Evolutionary conservation across 1,139 yeast genomes (phyloP).

Genomic region (Hyphopichia burtonii): DNA sequence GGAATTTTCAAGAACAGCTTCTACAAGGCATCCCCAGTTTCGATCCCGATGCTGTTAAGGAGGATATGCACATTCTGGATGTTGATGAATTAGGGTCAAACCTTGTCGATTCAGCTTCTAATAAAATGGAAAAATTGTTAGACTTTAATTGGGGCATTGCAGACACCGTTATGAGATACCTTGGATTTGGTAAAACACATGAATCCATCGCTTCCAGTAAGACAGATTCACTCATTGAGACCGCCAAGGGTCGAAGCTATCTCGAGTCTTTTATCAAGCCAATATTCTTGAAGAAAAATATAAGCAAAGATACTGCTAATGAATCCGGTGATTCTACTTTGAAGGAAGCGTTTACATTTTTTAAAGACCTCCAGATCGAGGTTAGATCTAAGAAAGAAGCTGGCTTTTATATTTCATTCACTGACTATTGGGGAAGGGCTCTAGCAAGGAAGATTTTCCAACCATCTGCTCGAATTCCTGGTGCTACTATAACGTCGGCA

Average conservation of each 20-base stretch:
- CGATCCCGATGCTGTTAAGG: conserved; percentile 20
- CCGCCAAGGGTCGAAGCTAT: not conserved
- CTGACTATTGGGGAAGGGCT: conserved; percentile 71
- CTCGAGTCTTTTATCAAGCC: not conserved
- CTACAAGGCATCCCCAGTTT: conserved; percentile 56
- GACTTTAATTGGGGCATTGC: conserved; percentile 8
- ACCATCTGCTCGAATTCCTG: conserved; percentile 33
- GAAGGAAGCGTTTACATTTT: conserved; percentile 41
- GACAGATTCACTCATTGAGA: too few relatives aligned
- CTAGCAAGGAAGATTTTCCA: conserved; percentile 49
- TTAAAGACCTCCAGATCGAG: conserved; percentile 51
- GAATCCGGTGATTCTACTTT: not conserved
- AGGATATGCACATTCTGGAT: not conserved
- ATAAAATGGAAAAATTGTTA: conserved; percentile 34
- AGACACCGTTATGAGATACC: conserved; percentile 9
- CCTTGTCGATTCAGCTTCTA: not conserved
- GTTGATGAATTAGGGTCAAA: not conserved
- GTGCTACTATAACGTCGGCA: conserved; percentile 25
- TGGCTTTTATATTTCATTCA: conserved; percentile 58
- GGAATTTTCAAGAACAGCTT: conserved; percentile 51
- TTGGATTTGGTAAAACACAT: conserved; percentile 9
- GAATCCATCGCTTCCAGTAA: too few relatives aligned
- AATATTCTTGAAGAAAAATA: not conserved
- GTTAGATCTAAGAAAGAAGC: conserved; percentile 48
- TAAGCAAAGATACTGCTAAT: too few relatives aligned